Base-by-base conservation (phyloP, 73 alveolate species). In the Diophrys sp. region DNA sequence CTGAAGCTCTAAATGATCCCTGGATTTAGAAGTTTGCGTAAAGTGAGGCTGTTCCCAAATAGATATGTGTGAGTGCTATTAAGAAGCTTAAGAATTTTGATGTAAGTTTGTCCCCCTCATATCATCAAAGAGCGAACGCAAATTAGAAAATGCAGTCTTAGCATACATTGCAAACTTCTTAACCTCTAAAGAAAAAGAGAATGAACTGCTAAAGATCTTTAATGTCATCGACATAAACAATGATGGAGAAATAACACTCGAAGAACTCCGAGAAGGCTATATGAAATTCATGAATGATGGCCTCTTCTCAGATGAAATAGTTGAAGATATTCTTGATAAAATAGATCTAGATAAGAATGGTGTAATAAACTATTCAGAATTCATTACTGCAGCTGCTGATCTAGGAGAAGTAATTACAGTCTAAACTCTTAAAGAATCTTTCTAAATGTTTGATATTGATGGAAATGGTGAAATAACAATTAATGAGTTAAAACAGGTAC, bases 1-100 rank as follows among this genome's bases (percentile, higher is more conserved):
- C 81, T 33, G 95, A 93, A 32, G 88, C 85, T 54, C 69, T 90
- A 55, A 73, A 73, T 33, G 92, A 90, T 66, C 95, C 93, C 34
- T 89, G 98, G 98, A 33, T 88, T 53, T 73, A 83, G 53, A 31
- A 87, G 32, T 80, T 25, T 34, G 79, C 81, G 24, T 75, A 81
- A 30, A 62, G 57, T 23, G 5, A 78, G 34, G 71, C 77, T 34
- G 82, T 83, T 11, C 70, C 76, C 54, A 83, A 88, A 56, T 82
- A 90, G 28, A 29, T 88, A 0, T 33, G 76, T 62, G 71, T 79
- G 2, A 62, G 30, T 53, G 80, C 87, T 2, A 69, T 84, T 23
- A 81, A 66, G 55, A 29, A 84, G 34, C 74, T 84, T 33, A 84
- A 71, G 69, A 84, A 31, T 31, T 68, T 68, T 28, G 75, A 68